Percentiles rank a stretch among this genome's conserved stretches.
phyloP scores from a whole-genome alignment of 2,329 filamentous ascomycete species.

The Fusarium sp. region DNA sequence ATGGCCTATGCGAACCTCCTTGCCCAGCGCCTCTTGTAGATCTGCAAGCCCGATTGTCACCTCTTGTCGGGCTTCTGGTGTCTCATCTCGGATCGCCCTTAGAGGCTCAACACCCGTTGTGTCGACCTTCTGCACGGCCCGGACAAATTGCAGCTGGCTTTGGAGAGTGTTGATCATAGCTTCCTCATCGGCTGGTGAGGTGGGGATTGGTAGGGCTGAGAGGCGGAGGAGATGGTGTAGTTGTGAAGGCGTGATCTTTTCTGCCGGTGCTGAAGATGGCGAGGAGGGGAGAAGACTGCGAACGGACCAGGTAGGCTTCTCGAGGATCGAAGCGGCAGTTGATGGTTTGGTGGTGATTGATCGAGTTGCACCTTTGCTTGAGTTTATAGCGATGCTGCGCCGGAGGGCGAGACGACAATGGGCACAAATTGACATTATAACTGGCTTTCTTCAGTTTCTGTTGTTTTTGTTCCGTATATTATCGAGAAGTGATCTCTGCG shows the following conservation, averaged over 20 bases:
- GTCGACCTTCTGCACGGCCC: constrained; percentile 82
- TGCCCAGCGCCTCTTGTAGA: constrained; percentile 66
- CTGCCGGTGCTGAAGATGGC: constrained; percentile 45
- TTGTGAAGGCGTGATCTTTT: constrained; percentile 71
- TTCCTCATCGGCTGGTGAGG: constrained; percentile 70
- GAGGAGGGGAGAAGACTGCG: constrained; percentile 73
- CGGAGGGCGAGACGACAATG: constrained; percentile 49
- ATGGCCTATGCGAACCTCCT: constrained; percentile 72
- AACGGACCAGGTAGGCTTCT: constrained; percentile 85
- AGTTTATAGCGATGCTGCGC: constrained; percentile 28
- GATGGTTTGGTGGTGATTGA: constrained; percentile 25
- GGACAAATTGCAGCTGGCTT: constrained; percentile 91
- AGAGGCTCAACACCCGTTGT: constrained; percentile 79
- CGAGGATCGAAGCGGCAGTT: constrained; percentile 63
- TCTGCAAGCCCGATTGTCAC: constrained; percentile 69
- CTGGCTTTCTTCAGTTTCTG: neutral
- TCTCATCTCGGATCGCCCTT: constrained; percentile 84
- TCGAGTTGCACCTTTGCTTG: constrained; percentile 8
- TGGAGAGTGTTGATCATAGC: constrained; percentile 80
- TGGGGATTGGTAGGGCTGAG: constrained; percentile 84
- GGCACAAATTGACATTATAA: constrained; percentile 49
- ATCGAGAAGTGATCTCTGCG: neutral
- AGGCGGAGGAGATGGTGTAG: constrained; percentile 88
- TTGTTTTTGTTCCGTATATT: neutral
- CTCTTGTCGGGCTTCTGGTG: constrained; percentile 69